Evolutionary conservation across 2,329 filamentous ascomycete species (phyloP), one percentile per base, ranked within the genome.

Genomic region (Intubia oerlemansii): DNA sequence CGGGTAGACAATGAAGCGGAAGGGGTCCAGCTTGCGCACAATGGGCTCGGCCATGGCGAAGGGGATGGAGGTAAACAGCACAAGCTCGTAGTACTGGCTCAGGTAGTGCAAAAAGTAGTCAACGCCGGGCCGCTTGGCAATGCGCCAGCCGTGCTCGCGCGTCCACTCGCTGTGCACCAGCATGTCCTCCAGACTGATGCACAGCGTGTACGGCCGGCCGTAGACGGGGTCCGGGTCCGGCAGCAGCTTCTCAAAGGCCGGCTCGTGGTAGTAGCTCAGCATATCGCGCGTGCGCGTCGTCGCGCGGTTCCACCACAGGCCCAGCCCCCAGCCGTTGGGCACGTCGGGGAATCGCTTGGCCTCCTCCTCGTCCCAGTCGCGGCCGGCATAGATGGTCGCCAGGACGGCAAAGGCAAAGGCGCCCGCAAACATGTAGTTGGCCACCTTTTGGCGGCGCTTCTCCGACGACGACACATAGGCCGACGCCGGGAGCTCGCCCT

Each of bases 81-180:
- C 88, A 31, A 98, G 62, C 51, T 98, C 88, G 47, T 93, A 98
- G 62, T 98, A 95, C 51, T 93, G 84, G 52, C 79, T 85, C 27
- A 98, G 65, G 50, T 98, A 98, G 45, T 80, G 79, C 38, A 98
- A 57, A 57, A 98, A 98, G 57, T 98, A 98, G 54, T 98, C 88
- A 36, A 90, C 67, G 25, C 88, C 88, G 20, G 88, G 88, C 28
- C 88, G 69, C 58, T 98, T 98, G 17, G 88, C 88, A 36, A 90
- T 65, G 40, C 85, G 71, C 82, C 88, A 98, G 34, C 88, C 88
- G 45, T 93, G 77, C 48, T 95, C 80, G 32, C 85, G 69, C 15
- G 71, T 68, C 88, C 88, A 98, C 48, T 92, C 81, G 45, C 79
- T 91, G 54, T 93, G 85, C 17, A 98, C 70, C 30, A 98, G 64